Evolutionary conservation across 163 green algal species (phyloP).

Genomic region (Coccomyxa subellipsoidea): DNA sequence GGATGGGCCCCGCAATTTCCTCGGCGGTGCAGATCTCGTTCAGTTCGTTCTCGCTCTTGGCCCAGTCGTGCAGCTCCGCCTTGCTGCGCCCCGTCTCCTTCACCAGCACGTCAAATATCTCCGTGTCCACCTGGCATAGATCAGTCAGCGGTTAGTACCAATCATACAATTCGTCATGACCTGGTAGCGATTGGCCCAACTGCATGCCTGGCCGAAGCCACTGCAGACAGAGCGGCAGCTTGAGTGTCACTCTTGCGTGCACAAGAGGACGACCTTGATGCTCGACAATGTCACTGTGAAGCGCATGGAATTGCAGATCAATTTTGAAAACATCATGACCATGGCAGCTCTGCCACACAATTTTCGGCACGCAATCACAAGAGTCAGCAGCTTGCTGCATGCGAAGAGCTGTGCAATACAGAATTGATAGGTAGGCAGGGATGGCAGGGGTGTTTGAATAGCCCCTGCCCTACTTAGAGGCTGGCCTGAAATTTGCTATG

Average conservation of each 20-base stretch:
- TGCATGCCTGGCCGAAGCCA: background rate
- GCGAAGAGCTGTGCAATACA: no score
- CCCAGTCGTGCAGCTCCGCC: constrained; percentile 10
- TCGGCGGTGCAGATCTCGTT: background rate
- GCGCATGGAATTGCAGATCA: no score
- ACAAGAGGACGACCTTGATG: no score
- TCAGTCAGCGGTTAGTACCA: background rate
- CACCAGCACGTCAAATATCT: background rate
- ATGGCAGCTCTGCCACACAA: no score
- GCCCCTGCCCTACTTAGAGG: no score
- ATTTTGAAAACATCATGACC: no score
- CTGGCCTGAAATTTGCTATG: no score
- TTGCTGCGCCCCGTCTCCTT: background rate
- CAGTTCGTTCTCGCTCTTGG: constrained; percentile 9
- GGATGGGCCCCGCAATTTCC: background rate
- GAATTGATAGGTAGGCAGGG: no score
- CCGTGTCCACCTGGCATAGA: constrained; percentile 2
- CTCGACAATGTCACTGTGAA: no score
- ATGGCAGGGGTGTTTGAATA: background rate
- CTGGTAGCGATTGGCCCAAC: background rate
- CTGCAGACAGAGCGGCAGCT: background rate
- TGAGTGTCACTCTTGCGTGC: background rate
- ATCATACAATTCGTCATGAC: background rate
- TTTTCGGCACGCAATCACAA: no score
- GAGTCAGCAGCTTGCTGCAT: no score